Conservation (phyloP, 805 yeast species). For the Yarrowia sp. region DNA sequence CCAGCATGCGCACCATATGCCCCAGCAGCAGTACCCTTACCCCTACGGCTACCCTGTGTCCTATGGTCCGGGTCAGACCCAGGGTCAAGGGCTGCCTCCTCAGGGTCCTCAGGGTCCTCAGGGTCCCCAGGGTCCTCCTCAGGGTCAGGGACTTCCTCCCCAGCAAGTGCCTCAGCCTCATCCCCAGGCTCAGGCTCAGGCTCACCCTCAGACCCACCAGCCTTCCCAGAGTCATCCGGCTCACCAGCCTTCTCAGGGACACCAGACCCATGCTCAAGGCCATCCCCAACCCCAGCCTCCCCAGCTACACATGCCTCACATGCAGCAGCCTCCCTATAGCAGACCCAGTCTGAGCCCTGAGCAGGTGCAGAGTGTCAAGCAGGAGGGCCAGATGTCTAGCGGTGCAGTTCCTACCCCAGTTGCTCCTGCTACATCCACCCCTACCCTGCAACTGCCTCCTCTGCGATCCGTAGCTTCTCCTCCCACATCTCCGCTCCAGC, state of each 20-base stretch:
- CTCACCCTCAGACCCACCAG: background rate
- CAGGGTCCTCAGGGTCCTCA: background rate
- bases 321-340: constrained; percentile 1
- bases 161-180: background rate
- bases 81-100: constrained; percentile 4
- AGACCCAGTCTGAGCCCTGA: background rate
- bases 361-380: background rate
- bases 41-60: constrained; percentile 7
- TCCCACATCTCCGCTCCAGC: constrained; percentile 41
- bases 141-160: background rate
- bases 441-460: constrained; percentile 17
- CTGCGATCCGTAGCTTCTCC: constrained; percentile 42
- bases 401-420: no score
- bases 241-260: background rate
- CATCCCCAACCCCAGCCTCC: constrained; percentile 3
- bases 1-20: constrained; percentile 41
- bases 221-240: background rate
- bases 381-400: no score
- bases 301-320: constrained; percentile 14
- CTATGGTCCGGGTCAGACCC: background rate
- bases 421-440: background rate
- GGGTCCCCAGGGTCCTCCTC: background rate
- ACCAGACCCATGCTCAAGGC: background rate
- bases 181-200: background rate
- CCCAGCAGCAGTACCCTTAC: constrained; percentile 35